Base-by-base conservation (phyloP, 2,329 filamentous ascomycete species). In the Aspergillus flavus region DNA sequence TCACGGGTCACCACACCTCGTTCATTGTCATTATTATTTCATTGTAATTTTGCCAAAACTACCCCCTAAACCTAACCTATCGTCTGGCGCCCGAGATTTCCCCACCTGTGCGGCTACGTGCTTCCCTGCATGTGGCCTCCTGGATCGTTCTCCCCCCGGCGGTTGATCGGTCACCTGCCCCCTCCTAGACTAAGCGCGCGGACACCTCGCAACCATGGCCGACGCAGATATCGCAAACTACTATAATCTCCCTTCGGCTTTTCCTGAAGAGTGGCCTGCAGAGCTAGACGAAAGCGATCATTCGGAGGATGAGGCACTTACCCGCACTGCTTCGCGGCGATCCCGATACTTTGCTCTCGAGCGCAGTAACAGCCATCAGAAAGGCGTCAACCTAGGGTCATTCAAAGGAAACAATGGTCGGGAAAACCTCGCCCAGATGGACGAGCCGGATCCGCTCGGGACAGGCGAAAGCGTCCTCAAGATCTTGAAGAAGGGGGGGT, bases 361-460 rank as follows among this genome's bases (percentile, higher is more conserved):
- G 76, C 86, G 90, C 63, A 88, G 88, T 59, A 86, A 90, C 55
- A 91, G 89, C 77, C 87, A 89, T 69, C 85, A 89, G 63, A 86
- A 86, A 71, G 92, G 87, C 75, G 81, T 84, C 57, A 79, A 92
- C 21, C 86, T 87, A 0, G 90, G 90, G 1, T 87, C 89, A 6
- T 87, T 93, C 75, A 88, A 86, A 73, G 87, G 86, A 3, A 86
- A 85, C 57, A 86, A 88, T 72, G 90, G 89, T 34, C 83, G 90
- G 53, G 90, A 91, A 67, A 95, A 89, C 70, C 80, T 94, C 64
- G 91, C 96, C 34, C 92, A 95, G 74, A 91, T 91, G 75, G 95
- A 99, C 75, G 96, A 99, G 77, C 87, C 92, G 2, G 95, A 99
- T 79, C 93, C 95, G 5, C 79, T 99, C 59, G 95, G 95, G n/a